Percentiles rank a stretch among this genome's conserved stretches.
Conservation (phyloP, 2,329 filamentous ascomycete genomes). For the Ophiocordyceps sinensis region DNA sequence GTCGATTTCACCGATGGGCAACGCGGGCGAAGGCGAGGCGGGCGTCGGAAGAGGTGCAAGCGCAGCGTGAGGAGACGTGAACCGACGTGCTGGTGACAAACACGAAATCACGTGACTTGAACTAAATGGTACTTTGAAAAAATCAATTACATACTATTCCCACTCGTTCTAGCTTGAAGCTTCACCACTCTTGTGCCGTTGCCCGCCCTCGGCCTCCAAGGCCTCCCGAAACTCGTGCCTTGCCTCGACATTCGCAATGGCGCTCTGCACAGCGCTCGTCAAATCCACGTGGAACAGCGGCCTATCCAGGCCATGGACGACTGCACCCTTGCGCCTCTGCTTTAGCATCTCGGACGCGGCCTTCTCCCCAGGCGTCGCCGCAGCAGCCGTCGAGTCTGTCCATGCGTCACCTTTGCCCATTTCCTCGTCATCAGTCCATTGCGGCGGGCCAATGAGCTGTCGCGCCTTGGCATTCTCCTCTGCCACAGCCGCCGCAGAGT, state of each 20-base stretch:
- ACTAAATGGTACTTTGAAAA: no score
- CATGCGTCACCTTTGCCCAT: slow-evolving; percentile 16
- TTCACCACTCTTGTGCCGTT: no score
- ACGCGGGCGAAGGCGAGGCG: no score
- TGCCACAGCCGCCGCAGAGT: slow-evolving; percentile 55
- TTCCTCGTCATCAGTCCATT: slow-evolving; percentile 17
- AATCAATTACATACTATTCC: no score
- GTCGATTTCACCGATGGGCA: no score
- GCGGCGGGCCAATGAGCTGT: slow-evolving; percentile 2
- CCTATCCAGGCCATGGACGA: slow-evolving; percentile 74
- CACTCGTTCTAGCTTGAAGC: no score
- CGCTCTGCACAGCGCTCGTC: slow-evolving; percentile 76
- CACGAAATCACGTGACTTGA: slow-evolving; percentile 9
- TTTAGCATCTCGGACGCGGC: slow-evolving; percentile 12
- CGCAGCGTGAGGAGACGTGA: no score
- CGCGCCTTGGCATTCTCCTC: slow-evolving; percentile 46
- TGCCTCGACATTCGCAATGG: slow-evolving; percentile 62
- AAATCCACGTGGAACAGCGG: slow-evolving; percentile 92
- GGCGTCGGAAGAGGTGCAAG: no score
- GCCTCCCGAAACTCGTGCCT: slow-evolving; percentile 19
- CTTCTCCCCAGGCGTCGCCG: slow-evolving; percentile 15
- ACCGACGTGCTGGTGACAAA: background rate
- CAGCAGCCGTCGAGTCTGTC: background rate
- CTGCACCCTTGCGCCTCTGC: slow-evolving; percentile 36
- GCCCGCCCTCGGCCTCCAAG: background rate